Evolutionary conservation across 495 filamentous ascomycete genomes (phyloP).

Genomic region (Niebla homalea): DNA sequence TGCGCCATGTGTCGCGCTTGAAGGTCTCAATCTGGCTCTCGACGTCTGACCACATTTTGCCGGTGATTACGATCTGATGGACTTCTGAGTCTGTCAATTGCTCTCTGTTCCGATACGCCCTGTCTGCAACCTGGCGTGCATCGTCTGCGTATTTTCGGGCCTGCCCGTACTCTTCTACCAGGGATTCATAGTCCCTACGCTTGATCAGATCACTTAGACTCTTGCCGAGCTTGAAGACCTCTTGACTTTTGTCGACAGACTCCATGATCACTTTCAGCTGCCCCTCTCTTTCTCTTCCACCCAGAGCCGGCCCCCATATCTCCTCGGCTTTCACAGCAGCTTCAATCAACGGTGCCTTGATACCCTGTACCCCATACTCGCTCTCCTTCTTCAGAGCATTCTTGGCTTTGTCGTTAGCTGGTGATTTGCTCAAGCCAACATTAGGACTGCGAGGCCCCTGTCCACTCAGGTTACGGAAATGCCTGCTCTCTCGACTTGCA

Average conservation of each 20-base stretch:
- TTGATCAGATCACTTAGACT: slow-evolving; percentile 76
- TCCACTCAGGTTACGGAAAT: slow-evolving; percentile 18
- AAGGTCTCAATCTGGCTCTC: slow-evolving; percentile 70
- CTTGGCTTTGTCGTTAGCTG: slow-evolving; percentile 49
- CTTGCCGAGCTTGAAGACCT: slow-evolving; percentile 64
- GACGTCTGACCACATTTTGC: slow-evolving; percentile 90
- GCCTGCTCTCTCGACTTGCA: slow-evolving; percentile 33
- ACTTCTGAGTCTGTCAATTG: slow-evolving; percentile 59
- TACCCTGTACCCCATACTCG: slow-evolving; percentile 85
- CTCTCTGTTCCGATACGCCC: slow-evolving; percentile 31
- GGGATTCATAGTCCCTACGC: slow-evolving; percentile 70
- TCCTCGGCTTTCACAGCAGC: slow-evolving; percentile 90
- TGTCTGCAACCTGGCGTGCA: slow-evolving; percentile 46
- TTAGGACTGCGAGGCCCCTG: slow-evolving; percentile 23
- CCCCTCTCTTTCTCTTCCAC: slow-evolving; percentile 84
- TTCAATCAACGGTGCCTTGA: slow-evolving; percentile 74
- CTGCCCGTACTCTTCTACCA: slow-evolving; percentile 74
- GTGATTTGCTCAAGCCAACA: slow-evolving; percentile 18
- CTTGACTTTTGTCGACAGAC: slow-evolving; percentile 63
- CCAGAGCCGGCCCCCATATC: slow-evolving; percentile 87
- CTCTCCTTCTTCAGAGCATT: slow-evolving; percentile 86
- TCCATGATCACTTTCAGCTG: slow-evolving; percentile 60
- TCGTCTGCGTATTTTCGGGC: slow-evolving; percentile 65
- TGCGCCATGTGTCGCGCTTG: slow-evolving; percentile 78
- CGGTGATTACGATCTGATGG: slow-evolving; percentile 73